Base-by-base conservation (phyloP, 2,329 filamentous ascomycete genomes). In the Aspergillus versicolor region DNA sequence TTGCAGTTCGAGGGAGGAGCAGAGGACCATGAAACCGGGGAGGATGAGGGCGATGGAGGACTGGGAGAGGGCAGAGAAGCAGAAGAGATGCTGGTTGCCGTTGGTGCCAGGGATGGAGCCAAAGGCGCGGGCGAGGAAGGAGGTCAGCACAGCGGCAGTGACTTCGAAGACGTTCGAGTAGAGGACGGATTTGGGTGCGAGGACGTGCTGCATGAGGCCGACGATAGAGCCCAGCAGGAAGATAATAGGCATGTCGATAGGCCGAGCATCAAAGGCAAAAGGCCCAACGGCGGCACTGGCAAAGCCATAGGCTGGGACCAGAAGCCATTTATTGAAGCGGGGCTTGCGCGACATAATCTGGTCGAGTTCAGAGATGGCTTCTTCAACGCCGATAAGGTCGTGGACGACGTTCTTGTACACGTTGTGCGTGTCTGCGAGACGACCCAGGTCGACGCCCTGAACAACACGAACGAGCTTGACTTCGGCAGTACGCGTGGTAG, bases 181-280 rank as follows among this genome's bases (percentile, higher is more conserved):
- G 15, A 93, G 80, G 32, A 90, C 85, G 9, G 91, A 94, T 19
- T 81, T 84, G 0, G 91, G 90, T 0, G 90, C 88, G 5, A 92
- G 77, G 43, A 91, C 83, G 12, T 94, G 83, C 67, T 95, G 90
- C 56, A 96, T 79, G 54, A 87, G 76, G 1, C 91, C 91, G 2
- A 95, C 80, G 17, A 93, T 77, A 65, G 84, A 87, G 4, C 91
- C 91, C 0, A 96, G 81, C 0, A 91, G 58, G 70, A 95, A 95
- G 45, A 88, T 86, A 22, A 93, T 82, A 0, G 90, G 90, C 63
- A 95, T 78, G 69, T 96, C 91, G 66, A 94, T 89, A 43, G 88
- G 84, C 3, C 90, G 84, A 3, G 88, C 90, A 54, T 86, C 79
- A 67, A 95, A 96, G 12, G 89, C 90, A 67, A 95, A 95, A 0